Conservation (phyloP, 2,329 filamentous ascomycete species). For the Exophiala dermatitidis region DNA sequence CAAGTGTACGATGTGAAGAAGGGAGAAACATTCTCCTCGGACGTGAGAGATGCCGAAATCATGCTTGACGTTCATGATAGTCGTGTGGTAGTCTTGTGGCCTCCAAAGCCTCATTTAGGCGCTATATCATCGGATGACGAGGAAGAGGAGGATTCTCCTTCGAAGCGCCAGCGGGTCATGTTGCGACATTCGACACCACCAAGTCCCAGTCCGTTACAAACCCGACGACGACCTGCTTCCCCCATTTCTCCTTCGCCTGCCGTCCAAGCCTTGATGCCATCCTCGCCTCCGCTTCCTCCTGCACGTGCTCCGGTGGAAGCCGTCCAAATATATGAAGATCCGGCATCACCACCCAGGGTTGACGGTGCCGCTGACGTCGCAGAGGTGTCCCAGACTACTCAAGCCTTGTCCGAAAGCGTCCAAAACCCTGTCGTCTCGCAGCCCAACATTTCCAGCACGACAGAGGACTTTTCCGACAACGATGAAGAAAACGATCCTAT, state of each 20-base stretch:
- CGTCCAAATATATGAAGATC: constrained; percentile 66
- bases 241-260: constrained; percentile 67
- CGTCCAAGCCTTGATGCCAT: constrained; percentile 40
- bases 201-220: constrained; percentile 47
- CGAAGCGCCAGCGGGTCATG: constrained; percentile 39
- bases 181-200: constrained; percentile 29
- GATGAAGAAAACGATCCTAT: constrained; percentile 94
- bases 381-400: constrained; percentile 23
- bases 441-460: constrained; percentile 11
- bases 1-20: constrained; percentile 79
- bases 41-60: constrained; percentile 79
- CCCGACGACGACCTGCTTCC: constrained; percentile 58
- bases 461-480: constrained; percentile 61
- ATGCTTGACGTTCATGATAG: constrained; percentile 94
- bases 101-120: constrained; percentile 44
- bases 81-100: constrained; percentile 85
- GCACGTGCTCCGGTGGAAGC: constrained; percentile 19
- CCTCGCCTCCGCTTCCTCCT: constrained; percentile 31
- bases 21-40: constrained; percentile 81
- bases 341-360: constrained; percentile 27
- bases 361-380: constrained; percentile 2
- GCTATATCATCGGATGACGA: constrained; percentile 31
- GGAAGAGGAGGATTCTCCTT: constrained; percentile 45
- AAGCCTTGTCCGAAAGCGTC: constrained; percentile 31
- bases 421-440: constrained; percentile 15